A percentile compares a stretch with the other conserved stretches of the same genome.
Evolutionary conservation across 306 rosid genomes (phyloP).

Genomic region (Biancaea sappan): DNA sequence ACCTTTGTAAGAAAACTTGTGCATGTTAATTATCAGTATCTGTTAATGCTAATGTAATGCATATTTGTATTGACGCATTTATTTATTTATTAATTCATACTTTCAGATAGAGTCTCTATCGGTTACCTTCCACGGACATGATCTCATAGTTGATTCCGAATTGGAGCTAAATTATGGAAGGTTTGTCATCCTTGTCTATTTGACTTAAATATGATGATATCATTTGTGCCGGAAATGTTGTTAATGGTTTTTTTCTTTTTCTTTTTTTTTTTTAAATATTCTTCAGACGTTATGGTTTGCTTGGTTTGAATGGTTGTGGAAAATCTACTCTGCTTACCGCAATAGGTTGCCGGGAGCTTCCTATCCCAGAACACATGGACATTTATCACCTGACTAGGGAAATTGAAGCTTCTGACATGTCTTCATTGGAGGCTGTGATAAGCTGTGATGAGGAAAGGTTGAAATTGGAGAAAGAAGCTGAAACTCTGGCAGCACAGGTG

Average conservation of each 20-base stretch:
- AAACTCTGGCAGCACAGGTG: slow-evolving; percentile 64
- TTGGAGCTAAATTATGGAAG: slow-evolving; percentile 98
- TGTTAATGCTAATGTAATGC: not conserved
- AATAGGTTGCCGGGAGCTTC: slow-evolving; percentile 86
- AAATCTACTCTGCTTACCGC: slow-evolving; percentile 91
- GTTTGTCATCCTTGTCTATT: slow-evolving; percentile 41
- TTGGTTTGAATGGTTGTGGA: slow-evolving; percentile 96
- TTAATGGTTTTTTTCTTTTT: not conserved
- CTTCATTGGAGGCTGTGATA: slow-evolving; percentile 88
- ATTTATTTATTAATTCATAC: slow-evolving; percentile 10
- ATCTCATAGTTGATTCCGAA: slow-evolving; percentile 88
- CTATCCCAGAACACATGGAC: slow-evolving; percentile 98
- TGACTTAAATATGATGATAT: not conserved
- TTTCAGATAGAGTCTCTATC: slow-evolving; percentile 92
- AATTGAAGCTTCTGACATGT: slow-evolving; percentile 98
- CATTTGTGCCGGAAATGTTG: too few relatives aligned
- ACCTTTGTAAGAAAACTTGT: too few relatives aligned
- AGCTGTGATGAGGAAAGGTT: slow-evolving; percentile 97
- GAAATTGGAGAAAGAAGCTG: slow-evolving; percentile 87
- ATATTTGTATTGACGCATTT: slow-evolving; percentile 13
- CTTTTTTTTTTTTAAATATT: slow-evolving; percentile 22
- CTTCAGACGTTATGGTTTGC: slow-evolving; percentile 89
- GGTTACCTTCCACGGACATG: slow-evolving; percentile 97
- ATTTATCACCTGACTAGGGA: slow-evolving; percentile 84
- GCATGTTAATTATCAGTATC: slow-evolving; percentile 7